phyloP scores from a whole-genome alignment of 352 stramenopile genomes.

The Peronospora belbahrii region DNA sequence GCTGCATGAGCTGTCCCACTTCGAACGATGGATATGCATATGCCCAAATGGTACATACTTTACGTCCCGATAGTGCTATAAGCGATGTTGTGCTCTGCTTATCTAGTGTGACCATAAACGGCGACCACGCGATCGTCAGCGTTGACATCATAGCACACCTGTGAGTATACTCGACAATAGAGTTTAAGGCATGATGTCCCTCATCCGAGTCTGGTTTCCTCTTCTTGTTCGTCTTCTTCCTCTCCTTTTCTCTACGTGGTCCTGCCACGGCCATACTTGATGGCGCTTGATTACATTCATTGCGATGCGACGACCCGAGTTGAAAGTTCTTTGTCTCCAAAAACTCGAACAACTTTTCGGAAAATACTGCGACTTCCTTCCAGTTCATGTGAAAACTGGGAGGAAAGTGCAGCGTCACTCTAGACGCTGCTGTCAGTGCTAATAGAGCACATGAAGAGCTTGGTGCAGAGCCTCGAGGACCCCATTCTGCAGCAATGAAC shows the following conservation, averaged over 20 bases:
- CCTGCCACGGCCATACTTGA: constrained; percentile 16
- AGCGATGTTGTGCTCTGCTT: constrained; percentile 46
- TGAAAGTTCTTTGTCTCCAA: constrained; percentile 38
- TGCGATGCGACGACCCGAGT: constrained; percentile 15
- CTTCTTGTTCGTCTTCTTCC: constrained; percentile 16
- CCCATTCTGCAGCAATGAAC: constrained; percentile 60
- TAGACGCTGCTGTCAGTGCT: constrained; percentile 44
- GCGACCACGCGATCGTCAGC: constrained; percentile 62
- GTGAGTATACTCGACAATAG: constrained; percentile 53
- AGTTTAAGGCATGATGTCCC: constrained; percentile 14
- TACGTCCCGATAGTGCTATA: constrained; percentile 54
- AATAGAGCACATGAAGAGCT: constrained; percentile 65
- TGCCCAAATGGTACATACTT: constrained; percentile 61
- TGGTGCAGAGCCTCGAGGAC: constrained; percentile 60
- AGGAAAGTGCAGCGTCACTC: constrained; percentile 63
- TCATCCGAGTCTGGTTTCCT: constrained; percentile 10
- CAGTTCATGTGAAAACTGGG: constrained; percentile 79
- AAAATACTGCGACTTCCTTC: constrained; percentile 63
- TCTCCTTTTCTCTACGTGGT: constrained; percentile 16
- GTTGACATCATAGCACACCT: constrained; percentile 53
- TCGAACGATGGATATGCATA: constrained; percentile 46
- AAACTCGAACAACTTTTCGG: constrained; percentile 59
- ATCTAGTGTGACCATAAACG: constrained; percentile 40
- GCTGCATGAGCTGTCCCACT: constrained; percentile 7
- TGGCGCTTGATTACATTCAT: constrained; percentile 12